Evolutionary conservation across 805 yeast genomes (phyloP).

Genomic region (Suhomyces faveliae): DNA sequence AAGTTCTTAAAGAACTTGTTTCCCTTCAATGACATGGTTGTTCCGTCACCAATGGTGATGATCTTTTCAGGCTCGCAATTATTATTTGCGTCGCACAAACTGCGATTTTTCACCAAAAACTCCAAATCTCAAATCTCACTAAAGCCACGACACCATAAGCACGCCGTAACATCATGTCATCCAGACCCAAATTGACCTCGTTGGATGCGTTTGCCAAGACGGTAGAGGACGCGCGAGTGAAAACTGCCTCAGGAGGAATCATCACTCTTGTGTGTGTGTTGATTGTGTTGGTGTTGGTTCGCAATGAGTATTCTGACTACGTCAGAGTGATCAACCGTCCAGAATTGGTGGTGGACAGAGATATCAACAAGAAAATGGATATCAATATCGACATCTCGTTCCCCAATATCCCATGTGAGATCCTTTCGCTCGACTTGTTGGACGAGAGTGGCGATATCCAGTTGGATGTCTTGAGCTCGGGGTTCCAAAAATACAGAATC

Average conservation of each 20-base stretch:
- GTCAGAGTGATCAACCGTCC: conserved; percentile 68
- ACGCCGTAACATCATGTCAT: conserved; percentile 12
- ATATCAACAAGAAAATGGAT: conserved; percentile 68
- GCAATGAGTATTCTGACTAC: conserved; percentile 78
- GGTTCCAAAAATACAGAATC: conserved; percentile 69
- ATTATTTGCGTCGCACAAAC: not conserved
- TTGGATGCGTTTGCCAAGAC: conserved; percentile 93
- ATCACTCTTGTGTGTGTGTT: conserved; percentile 72
- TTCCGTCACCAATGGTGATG: not conserved
- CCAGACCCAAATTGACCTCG: conserved; percentile 47
- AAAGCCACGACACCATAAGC: not conserved
- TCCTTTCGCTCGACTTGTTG: conserved; percentile 79
- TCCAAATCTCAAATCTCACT: not conserved
- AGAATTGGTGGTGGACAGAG: conserved; percentile 85
- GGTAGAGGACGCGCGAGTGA: conserved; percentile 86
- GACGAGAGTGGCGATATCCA: conserved; percentile 86
- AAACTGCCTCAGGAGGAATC: conserved; percentile 87
- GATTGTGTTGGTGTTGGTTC: conserved; percentile 58
- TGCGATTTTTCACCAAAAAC: not conserved
- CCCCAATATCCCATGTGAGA: conserved; percentile 82
- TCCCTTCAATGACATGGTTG: not conserved
- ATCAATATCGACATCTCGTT: conserved; percentile 81
- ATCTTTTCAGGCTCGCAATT: not conserved
- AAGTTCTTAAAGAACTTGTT: conserved; percentile 9
- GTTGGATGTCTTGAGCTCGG: conserved; percentile 65